phyloP scores from a whole-genome alignment of 2,329 filamentous ascomycete species.

The Venturia carpophila region DNA sequence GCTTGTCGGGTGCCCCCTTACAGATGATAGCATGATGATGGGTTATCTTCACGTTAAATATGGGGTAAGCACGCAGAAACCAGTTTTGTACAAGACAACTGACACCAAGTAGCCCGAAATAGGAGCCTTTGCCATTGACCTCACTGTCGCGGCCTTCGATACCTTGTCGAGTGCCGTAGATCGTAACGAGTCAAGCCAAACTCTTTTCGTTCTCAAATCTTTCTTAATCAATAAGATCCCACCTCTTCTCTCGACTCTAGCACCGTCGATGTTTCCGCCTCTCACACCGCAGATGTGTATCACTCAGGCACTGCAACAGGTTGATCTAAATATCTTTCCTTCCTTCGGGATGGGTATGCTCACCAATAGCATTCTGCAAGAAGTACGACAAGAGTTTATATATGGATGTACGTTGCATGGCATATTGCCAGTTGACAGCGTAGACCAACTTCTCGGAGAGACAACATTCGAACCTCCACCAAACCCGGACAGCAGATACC shows the following conservation, averaged over 20 bases:
- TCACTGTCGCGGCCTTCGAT: conserved; percentile 85
- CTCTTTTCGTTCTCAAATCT: conserved; percentile 68
- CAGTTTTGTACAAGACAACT: conserved; percentile 13
- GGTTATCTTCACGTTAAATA: conserved; percentile 80
- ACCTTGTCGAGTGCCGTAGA: conserved; percentile 81
- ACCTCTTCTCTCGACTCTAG: conserved; percentile 50
- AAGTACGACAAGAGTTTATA: conserved; percentile 74
- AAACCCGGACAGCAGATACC: conserved; percentile 58
- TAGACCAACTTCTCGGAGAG: conserved; percentile 74
- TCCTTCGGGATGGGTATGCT: conserved; percentile 50
- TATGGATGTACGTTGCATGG: conserved; percentile 85
- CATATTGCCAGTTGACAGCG: conserved; percentile 68
- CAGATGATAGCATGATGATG: conserved; percentile 73
- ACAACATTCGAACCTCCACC: conserved; percentile 74
- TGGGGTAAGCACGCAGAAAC: conserved; percentile 44
- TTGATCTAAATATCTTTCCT: conserved; percentile 56
- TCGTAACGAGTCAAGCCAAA: conserved; percentile 51
- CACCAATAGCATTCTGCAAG: conserved; percentile 49
- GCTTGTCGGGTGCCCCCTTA: conserved; percentile 72
- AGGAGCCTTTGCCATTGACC: conserved; percentile 67
- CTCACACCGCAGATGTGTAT: conserved; percentile 57
- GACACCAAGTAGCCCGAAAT: conserved; percentile 54
- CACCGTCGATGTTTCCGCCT: conserved; percentile 48
- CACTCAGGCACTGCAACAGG: conserved; percentile 54
- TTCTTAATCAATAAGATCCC: conserved; percentile 75